Percentiles rank a stretch among this genome's conserved stretches.
Evolutionary conservation across 2,329 filamentous ascomycete species (phyloP).

Genomic region (Graphilbum ipis-grandicollis): DNA sequence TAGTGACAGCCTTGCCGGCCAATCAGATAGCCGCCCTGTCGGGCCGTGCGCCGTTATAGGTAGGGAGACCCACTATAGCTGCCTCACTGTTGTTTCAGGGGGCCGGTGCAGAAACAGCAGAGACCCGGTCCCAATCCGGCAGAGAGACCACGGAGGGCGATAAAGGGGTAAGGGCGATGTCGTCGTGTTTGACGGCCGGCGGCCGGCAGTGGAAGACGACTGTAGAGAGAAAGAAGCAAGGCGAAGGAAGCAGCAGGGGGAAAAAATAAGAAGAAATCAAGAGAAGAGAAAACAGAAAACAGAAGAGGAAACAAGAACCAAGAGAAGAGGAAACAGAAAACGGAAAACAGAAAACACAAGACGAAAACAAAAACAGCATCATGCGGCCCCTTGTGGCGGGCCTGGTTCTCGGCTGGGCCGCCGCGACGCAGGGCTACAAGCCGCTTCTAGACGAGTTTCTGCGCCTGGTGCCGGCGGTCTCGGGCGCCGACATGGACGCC

Average conservation of each 20-base stretch:
- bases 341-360: not conserved
- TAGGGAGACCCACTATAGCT: not conserved
- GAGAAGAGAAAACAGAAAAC: not conserved
- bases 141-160: not conserved
- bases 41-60: no score
- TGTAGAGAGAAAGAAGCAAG: no score
- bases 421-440: constrained; percentile 16
- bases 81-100: not conserved
- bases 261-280: not conserved
- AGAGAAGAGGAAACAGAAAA: not conserved
- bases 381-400: not conserved
- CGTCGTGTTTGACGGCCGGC: no score
- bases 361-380: not conserved
- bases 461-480: constrained; percentile 39
- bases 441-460: constrained; percentile 49
- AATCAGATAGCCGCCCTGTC: no score
- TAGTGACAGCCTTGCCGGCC: no score
- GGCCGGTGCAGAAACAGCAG: not conserved
- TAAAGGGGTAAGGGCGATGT: no score
- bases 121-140: no score
- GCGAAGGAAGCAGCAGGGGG: not conserved
- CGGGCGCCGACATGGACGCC: constrained; percentile 49
- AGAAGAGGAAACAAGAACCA: not conserved
- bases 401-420: not conserved
- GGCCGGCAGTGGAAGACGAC: no score